phyloP scores from a whole-genome alignment of 169 alveolate species.

The Babesia gibsoni region DNA sequence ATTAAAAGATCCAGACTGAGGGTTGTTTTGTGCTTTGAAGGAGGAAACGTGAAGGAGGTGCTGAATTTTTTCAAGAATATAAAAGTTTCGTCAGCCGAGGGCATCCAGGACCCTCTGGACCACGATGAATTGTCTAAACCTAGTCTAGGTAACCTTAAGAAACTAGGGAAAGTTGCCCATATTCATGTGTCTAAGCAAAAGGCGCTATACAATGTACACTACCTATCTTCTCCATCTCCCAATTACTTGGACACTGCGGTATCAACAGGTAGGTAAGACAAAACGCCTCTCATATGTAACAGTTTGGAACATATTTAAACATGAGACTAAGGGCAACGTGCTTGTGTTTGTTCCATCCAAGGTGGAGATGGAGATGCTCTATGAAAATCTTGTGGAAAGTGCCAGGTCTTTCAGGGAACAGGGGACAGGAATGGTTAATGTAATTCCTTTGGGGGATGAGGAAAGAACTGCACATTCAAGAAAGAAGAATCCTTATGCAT shows the following conservation, averaged over 20 bases:
- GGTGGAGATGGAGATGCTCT: slow-evolving; percentile 28
- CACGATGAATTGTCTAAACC: slow-evolving; percentile 5
- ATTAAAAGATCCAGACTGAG: slow-evolving; percentile 41
- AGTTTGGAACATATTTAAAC: slow-evolving; percentile 49
- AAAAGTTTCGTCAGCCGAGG: not conserved
- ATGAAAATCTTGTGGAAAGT: slow-evolving; percentile 9
- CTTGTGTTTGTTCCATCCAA: slow-evolving; percentile 54
- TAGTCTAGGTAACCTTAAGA: not conserved
- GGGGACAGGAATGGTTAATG: slow-evolving; percentile 2
- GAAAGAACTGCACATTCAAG: not conserved
- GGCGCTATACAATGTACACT: slow-evolving; percentile 21
- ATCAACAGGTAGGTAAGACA: slow-evolving; percentile 43
- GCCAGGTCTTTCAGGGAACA: slow-evolving; percentile 18
- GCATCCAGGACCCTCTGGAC: not conserved
- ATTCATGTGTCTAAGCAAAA: not conserved
- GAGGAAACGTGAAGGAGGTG: slow-evolving; percentile 24
- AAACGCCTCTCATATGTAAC: not conserved
- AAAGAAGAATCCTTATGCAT: not conserved
- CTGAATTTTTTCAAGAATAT: slow-evolving; percentile 34
- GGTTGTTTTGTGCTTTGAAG: slow-evolving; percentile 31
- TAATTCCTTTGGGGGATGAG: slow-evolving; percentile 1
- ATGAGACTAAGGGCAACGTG: slow-evolving; percentile 36
- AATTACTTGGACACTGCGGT: slow-evolving; percentile 57
- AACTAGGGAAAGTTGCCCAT: slow-evolving; percentile 23
- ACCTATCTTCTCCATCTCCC: slow-evolving; percentile 47